Percentiles rank a stretch among this genome's conserved stretches.
Conservation (phyloP, 208 protist species). For the Trypanosoma rangeli region DNA sequence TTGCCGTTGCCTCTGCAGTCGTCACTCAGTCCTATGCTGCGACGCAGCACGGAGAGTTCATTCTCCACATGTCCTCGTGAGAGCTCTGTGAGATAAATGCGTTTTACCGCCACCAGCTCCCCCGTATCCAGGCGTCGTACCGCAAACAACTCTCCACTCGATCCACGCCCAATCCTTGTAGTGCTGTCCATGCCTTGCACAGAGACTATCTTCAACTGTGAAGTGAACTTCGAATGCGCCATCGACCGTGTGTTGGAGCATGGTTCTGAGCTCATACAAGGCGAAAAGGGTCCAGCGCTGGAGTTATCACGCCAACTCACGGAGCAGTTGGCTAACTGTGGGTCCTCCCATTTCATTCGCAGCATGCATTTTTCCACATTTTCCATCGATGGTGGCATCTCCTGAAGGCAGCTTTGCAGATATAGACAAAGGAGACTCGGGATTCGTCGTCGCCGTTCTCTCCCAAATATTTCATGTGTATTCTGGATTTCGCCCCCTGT, state of each 20-base stretch:
- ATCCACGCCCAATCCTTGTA: conserved; percentile 27
- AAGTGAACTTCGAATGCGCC: neutral
- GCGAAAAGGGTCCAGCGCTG: conserved; percentile 6
- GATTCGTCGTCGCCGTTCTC: neutral
- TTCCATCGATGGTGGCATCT: neutral
- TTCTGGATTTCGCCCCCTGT: conserved; percentile 1
- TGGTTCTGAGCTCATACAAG: neutral
- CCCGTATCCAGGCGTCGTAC: conserved; percentile 25
- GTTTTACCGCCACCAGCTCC: conserved; percentile 32
- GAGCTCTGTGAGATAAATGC: conserved; percentile 31
- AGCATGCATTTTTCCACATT: conserved; percentile 9
- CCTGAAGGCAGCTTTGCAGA: conserved; percentile 5
- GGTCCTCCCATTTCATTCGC: neutral
- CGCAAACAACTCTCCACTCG: conserved; percentile 27
- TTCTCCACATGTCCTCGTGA: conserved; percentile 26
- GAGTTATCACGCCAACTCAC: conserved; percentile 10
- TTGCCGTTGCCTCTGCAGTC: neutral
- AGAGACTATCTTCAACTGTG: conserved; percentile 14
- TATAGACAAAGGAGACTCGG: conserved; percentile 22
- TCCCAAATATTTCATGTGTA: neutral
- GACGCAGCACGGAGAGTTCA: conserved; percentile 27
- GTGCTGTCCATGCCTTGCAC: conserved; percentile 16
- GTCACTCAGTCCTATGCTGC: conserved; percentile 1
- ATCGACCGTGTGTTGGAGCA: neutral
- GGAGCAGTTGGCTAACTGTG: neutral